Evolutionary conservation across 2,329 filamentous ascomycete genomes (phyloP).

Genomic region (Orbilia blumenaviensis): DNA sequence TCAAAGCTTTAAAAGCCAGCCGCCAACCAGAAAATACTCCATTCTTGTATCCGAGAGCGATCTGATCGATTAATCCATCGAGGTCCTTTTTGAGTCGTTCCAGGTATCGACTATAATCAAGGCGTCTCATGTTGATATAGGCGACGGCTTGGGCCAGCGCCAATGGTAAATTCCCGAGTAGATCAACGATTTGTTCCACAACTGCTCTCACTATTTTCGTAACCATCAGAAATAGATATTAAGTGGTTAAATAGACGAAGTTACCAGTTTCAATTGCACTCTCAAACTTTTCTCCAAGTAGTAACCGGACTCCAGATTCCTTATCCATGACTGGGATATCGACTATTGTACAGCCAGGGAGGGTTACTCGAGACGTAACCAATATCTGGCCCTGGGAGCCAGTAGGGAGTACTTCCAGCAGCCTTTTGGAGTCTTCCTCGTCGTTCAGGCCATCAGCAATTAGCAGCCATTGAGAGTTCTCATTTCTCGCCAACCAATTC

Average conservation of each 20-base stretch:
- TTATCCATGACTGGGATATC: constrained; percentile 41
- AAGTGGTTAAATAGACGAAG: not conserved
- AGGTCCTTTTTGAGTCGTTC: constrained; percentile 7
- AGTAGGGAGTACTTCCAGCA: constrained; percentile 38
- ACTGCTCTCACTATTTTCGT: constrained; percentile 7
- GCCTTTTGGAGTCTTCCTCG: constrained; percentile 4
- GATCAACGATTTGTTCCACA: constrained; percentile 42
- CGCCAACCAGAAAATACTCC: constrained; percentile 27
- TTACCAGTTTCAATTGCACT: constrained; percentile 1
- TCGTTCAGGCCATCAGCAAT: constrained; percentile 47
- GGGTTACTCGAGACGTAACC: constrained; percentile 31
- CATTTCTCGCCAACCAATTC: constrained; percentile 24
- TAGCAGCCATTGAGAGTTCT: constrained; percentile 35
- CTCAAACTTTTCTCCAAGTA: constrained; percentile 31
- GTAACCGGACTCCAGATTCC: constrained; percentile 13
- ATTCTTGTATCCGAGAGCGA: not conserved
- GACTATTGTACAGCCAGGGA: constrained; percentile 20
- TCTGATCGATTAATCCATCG: not conserved
- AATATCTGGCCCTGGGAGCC: constrained; percentile 40
- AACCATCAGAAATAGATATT: not conserved
- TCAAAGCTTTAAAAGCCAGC: constrained; percentile 18
- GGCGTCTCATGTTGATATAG: constrained; percentile 9
- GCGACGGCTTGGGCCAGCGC: constrained; percentile 52
- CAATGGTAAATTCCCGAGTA: constrained; percentile 45
- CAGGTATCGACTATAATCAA: constrained; percentile 10